Evolutionary conservation across 139 green algal genomes (phyloP).

Genomic region (Marvania coccoides): DNA sequence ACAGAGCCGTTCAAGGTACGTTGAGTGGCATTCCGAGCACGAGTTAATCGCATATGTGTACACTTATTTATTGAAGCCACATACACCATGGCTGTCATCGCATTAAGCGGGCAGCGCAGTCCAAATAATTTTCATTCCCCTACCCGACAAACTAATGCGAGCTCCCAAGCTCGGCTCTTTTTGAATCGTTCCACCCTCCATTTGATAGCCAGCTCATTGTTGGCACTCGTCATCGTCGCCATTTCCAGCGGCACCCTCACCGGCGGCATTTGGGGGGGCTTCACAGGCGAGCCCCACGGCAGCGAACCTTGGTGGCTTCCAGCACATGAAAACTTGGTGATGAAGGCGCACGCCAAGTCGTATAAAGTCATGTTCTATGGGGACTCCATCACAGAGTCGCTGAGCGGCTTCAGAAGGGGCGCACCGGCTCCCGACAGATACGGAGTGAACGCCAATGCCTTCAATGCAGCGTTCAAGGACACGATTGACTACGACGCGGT

Average conservation of each 20-base stretch:
- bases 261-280: neutral
- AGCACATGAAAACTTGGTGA: neutral
- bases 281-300: neutral
- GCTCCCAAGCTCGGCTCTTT: too few species aligned
- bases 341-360: neutral
- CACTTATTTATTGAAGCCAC: too few species aligned
- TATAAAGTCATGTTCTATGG: slow-evolving; percentile 13
- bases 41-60: too few species aligned
- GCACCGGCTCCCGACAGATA: too few species aligned
- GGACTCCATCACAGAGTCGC: slow-evolving; percentile 39
- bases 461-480: neutral
- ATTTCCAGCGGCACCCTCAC: neutral
- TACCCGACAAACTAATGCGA: too few species aligned
- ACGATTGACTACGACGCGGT: neutral
- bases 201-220: too few species aligned
- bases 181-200: too few species aligned
- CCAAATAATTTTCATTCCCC: too few species aligned
- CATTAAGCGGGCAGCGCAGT: too few species aligned
- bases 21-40: too few species aligned
- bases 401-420: slow-evolving; percentile 16
- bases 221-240: neutral
- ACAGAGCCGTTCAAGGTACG: too few species aligned
- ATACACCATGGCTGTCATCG: too few species aligned
- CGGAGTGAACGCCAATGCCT: neutral
- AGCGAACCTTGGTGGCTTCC: neutral